Percentiles rank a stretch among this genome's conserved stretches.
Conservation (phyloP, 73 alveolate species). For the Tetrahymena thermophila region DNA sequence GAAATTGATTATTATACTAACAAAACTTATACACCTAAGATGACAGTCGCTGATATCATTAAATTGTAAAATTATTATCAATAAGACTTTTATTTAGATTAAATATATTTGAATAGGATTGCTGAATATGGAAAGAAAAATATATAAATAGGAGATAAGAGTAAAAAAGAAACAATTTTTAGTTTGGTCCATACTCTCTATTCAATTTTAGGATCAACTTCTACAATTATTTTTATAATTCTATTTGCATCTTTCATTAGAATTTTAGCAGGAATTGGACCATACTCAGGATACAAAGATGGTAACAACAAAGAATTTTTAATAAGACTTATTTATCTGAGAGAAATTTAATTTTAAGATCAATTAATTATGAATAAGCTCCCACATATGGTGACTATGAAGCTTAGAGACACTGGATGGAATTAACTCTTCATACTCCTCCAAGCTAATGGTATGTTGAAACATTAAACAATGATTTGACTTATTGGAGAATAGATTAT, state of each 20-base stretch:
- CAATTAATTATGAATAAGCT: background rate
- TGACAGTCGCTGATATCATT: background rate
- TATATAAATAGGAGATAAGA: background rate
- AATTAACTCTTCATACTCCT: conserved; percentile 47
- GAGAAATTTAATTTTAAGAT: background rate
- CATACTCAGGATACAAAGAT: background rate
- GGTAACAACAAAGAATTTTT: background rate
- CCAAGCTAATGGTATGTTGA: conserved; percentile 55
- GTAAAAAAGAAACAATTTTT: background rate
- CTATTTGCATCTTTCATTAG: background rate
- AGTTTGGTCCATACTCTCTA: background rate
- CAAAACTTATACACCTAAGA: background rate
- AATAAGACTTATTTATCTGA: background rate
- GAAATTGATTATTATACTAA: background rate
- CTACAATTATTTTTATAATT: background rate
- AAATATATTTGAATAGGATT: background rate
- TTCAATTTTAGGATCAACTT: background rate
- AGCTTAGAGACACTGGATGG: conserved; percentile 85
- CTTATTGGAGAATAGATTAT: conserved; percentile 95
- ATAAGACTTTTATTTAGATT: background rate
- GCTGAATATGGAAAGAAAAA: background rate
- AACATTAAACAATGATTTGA: conserved; percentile 28
- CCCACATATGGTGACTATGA: conserved; percentile 64
- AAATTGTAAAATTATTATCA: conserved; percentile 5
- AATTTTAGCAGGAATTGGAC: background rate